Evolutionary conservation across 2,329 filamentous ascomycete genomes (phyloP), one percentile per base, ranked within the genome.

Genomic region (Trichoderma asperellum): DNA sequence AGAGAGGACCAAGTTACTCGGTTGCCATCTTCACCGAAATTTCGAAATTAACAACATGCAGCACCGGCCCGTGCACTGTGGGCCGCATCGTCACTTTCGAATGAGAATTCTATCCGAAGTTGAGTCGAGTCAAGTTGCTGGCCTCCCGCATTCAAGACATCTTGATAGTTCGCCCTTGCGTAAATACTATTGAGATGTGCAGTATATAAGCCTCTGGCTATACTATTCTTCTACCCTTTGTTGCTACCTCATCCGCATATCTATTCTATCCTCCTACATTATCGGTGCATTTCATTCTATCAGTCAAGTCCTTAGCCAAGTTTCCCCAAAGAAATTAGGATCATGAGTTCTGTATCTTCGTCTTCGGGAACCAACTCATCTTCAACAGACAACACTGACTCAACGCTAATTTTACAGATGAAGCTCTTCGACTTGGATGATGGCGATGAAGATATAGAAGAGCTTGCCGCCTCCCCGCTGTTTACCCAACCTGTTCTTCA

Each of bases 401-500:
- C 47, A 3, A 53, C 1, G 5, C n/a, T 70, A 0, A 14, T 5
- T 4, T 52, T 64, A 8, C 72, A 72, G 1, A 43, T 73, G 7
- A 12, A 68, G 1, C 68, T 73, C 5, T 55, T 72, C 14, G 7
- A 24, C 0, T 18, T 37, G 1, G 60, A 69, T 14, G 5, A n/a
- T 5, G 7, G 7, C 8, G 47, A 35, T 4, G 35, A 49, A 8
- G 66, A 67, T 32, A 34, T 43, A 1, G 56, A 64, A 14, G 73
- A 75, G 14, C 56, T 73, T 4, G 32, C 35, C 2, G 56, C 69
- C 5, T 69, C 71, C 0, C 74, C 74, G 0, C 37, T 75, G 21
- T 75, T 75, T 40, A 74, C 73, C 0, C 70, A 72, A 12, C 7
- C 63, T 1, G 72, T 73, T 2, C 66, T 71, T 4, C 29, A 60